phyloP scores from a whole-genome alignment of 108 stramenopile species.

The Schizochytrium sp. region DNA sequence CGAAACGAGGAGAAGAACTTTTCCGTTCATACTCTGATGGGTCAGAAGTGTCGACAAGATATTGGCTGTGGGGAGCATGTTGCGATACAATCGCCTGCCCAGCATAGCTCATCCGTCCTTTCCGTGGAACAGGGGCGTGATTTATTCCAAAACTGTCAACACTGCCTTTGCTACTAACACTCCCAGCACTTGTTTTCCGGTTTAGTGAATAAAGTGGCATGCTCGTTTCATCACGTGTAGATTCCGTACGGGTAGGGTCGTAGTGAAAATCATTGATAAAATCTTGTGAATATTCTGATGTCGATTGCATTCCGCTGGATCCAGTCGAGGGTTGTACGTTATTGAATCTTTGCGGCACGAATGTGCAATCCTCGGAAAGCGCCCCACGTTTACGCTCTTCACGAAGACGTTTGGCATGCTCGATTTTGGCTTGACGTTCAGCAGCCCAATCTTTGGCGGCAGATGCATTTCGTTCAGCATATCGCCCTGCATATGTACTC shows the following conservation, averaged over 20 bases:
- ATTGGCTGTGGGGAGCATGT: not conserved
- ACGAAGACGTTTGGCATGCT: constrained; percentile 44
- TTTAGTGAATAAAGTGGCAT: not conserved
- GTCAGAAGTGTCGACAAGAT: not conserved
- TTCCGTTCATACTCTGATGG: constrained; percentile 31
- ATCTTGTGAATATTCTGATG: constrained; percentile 44
- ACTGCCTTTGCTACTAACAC: constrained; percentile 50
- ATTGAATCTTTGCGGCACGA: constrained; percentile 39
- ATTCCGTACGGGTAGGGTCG: not conserved
- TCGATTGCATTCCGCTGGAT: not conserved
- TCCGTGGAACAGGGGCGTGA: not conserved
- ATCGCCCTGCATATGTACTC: constrained; percentile 12
- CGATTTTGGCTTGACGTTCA: constrained; percentile 50
- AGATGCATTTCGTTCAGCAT: constrained; percentile 32
- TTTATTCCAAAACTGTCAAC: constrained; percentile 24
- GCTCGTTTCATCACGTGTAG: constrained; percentile 2
- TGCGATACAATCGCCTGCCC: constrained; percentile 26
- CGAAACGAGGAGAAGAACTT: constrained; percentile 20
- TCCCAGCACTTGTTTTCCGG: constrained; percentile 43
- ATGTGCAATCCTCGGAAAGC: constrained; percentile 28
- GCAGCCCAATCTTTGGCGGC: constrained; percentile 50
- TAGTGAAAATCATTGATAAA: constrained; percentile 34
- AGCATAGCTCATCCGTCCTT: not conserved
- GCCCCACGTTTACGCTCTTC: constrained; percentile 49
- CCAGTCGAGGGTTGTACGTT: not conserved